Conservation (phyloP, 2,329 filamentous ascomycete genomes). For the Diaporthe destruens region DNA sequence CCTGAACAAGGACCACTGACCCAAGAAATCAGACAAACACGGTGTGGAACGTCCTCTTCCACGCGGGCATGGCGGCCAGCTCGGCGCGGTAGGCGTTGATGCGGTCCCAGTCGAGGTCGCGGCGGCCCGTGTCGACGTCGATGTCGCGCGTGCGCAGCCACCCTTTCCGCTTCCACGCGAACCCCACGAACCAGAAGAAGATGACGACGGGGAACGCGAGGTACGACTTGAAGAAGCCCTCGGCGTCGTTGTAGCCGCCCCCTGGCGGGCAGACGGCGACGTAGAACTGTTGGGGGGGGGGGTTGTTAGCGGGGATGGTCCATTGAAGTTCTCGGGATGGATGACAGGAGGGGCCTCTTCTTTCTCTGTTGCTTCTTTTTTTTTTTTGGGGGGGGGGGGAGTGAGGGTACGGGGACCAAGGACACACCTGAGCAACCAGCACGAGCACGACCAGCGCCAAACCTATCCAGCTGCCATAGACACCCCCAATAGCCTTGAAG, state of each 20-base stretch:
- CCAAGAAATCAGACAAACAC: slow-evolving; percentile 49
- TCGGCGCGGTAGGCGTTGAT: slow-evolving; percentile 63
- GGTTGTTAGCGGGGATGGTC: no score
- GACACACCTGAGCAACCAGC: slow-evolving; percentile 62
- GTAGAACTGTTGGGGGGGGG: no score
- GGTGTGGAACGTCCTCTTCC: slow-evolving; percentile 52
- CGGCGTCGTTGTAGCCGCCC: slow-evolving; percentile 51
- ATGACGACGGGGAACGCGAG: slow-evolving; percentile 68
- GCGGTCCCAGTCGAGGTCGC: slow-evolving; percentile 72
- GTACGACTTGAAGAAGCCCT: slow-evolving; percentile 66
- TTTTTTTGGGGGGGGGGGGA: no score
- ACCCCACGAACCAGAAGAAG: slow-evolving; percentile 67
- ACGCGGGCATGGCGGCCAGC: slow-evolving; percentile 60
- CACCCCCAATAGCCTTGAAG: slow-evolving; percentile 71
- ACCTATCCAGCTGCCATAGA: slow-evolving; percentile 75
- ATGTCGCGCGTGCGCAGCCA: slow-evolving; percentile 72
- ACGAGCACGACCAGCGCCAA: slow-evolving; percentile 69
- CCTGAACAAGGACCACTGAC: no score
- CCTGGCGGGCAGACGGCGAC: slow-evolving; percentile 55
- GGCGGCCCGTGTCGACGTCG: slow-evolving; percentile 74
- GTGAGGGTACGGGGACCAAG: not conserved
- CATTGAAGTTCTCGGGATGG: no score
- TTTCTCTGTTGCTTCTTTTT: no score
- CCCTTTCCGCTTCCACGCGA: slow-evolving; percentile 72
- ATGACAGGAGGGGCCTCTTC: no score